A percentile compares a stretch with the other conserved stretches of the same genome.
phyloP scores from a whole-genome alignment of 495 filamentous ascomycete genomes.

The Aspergillus coremiiformis region DNA sequence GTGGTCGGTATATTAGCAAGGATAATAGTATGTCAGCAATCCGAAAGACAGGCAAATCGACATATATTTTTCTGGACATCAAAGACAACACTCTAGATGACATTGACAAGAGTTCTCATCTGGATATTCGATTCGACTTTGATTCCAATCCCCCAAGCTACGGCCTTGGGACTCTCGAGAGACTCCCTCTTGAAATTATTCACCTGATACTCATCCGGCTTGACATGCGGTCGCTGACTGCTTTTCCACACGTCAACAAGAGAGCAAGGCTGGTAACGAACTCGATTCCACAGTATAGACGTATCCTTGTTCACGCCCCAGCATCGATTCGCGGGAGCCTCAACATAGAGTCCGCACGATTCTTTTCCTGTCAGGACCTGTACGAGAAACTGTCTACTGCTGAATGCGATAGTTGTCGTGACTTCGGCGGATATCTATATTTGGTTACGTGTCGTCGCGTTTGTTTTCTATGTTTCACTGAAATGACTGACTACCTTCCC shows the following conservation, averaged over 20 bases:
- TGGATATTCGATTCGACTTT: no score
- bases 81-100: no score
- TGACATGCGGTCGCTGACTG: constrained; percentile 16
- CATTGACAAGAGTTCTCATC: no score
- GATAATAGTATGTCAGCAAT: no score
- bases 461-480: constrained; percentile 31
- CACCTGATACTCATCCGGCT: constrained; percentile 13
- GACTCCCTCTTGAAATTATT: constrained; percentile 20
- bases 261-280: constrained; percentile 12
- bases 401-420: constrained; percentile 25
- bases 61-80: no score
- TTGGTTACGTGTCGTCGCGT: constrained; percentile 30
- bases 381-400: constrained; percentile 25
- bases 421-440: constrained; percentile 31
- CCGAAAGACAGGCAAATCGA: no score
- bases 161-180: constrained; percentile 15
- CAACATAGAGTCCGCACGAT: constrained; percentile 20
- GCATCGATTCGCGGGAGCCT: constrained; percentile 20
- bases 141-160: no score
- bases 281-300: constrained; percentile 17
- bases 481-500: constrained; percentile 18
- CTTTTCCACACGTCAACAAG: constrained; percentile 20
- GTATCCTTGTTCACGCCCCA: constrained; percentile 11
- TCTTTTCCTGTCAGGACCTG: constrained; percentile 20
- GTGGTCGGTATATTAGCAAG: no score